Evolutionary conservation across 352 stramenopile genomes (phyloP).

Genomic region (Phytophthora fragariaefolia): DNA sequence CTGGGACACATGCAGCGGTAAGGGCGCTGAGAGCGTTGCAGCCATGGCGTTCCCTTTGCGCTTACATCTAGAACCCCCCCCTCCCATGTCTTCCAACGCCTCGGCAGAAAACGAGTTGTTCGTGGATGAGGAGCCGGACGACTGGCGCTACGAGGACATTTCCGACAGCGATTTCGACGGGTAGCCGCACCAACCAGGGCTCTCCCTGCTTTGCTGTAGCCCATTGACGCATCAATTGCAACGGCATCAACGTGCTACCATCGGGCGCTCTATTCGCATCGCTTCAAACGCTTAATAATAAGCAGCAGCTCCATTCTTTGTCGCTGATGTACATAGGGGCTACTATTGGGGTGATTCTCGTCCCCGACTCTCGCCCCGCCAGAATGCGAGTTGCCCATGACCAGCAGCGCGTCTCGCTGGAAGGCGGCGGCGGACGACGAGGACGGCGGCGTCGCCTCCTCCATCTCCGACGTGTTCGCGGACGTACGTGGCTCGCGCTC

Average conservation of each 20-base stretch:
- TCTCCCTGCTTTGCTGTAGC: neutral
- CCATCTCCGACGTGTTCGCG: constrained; percentile 72
- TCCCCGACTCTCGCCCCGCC: constrained; percentile 15
- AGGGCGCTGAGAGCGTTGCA: neutral
- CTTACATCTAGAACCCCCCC: too few species aligned
- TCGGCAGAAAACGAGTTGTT: constrained; percentile 45
- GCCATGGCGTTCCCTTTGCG: neutral
- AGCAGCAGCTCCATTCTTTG: neutral
- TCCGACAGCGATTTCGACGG: constrained; percentile 72
- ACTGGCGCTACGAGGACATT: constrained; percentile 69
- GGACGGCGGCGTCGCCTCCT: constrained; percentile 42
- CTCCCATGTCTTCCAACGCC: constrained; percentile 7
- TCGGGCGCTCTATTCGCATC: too few species aligned
- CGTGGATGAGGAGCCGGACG: constrained; percentile 24
- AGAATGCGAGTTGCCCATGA: constrained; percentile 29
- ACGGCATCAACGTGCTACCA: neutral
- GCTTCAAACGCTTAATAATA: too few species aligned
- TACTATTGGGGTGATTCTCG: constrained; percentile 6
- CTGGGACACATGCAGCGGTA: constrained; percentile 77
- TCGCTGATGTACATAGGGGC: neutral
- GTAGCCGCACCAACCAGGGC: too few species aligned
- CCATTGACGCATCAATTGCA: neutral
- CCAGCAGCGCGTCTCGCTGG: constrained; percentile 16
- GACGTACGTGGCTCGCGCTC: constrained; percentile 43
- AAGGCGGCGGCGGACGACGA: constrained; percentile 32